These are phyloP conservation scores for Camellia granthamiana DNA, from an alignment of 148 eudicot genomes.

Conservation along the genomic window DNA sequence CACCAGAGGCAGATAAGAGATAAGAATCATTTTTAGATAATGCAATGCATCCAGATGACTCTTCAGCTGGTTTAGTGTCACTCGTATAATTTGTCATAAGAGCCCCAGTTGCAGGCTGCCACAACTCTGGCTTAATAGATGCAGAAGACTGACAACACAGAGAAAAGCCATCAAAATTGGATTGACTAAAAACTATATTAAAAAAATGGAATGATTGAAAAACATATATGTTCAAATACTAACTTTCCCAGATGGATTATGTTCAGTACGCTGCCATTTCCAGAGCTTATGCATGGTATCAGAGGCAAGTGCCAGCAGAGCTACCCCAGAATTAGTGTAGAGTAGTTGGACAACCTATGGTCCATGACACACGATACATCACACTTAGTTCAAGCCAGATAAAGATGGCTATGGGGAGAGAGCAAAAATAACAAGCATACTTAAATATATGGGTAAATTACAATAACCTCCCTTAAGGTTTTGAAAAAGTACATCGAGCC, in stretches of 20 bases:
- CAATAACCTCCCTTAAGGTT: no score
- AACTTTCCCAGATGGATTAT: conserved; percentile 49
- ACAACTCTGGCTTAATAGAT: conserved; percentile 41
- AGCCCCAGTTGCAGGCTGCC: conserved; percentile 55
- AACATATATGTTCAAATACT: not conserved
- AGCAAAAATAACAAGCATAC: no score
- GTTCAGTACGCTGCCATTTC: conserved; percentile 68
- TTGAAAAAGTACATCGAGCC: no score
- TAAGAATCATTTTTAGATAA: conserved; percentile 63
- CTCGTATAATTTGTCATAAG: conserved; percentile 46
- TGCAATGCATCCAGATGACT: conserved; percentile 53
- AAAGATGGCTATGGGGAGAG: no score
- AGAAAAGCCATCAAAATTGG: conserved; percentile 6
- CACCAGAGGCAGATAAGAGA: conserved; percentile 67
- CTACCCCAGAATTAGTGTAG: conserved; percentile 60
- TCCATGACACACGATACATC: not conserved
- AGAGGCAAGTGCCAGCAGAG: conserved; percentile 52
- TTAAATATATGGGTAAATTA: no score
- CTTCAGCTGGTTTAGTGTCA: conserved; percentile 43
- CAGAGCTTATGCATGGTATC: conserved; percentile 65
- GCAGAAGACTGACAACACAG: conserved; percentile 44
- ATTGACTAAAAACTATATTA: not conserved
- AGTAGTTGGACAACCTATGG: conserved; percentile 54
- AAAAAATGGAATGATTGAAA: not conserved
- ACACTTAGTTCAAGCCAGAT: not conserved